Evolutionary conservation across 2,329 filamentous ascomycete genomes (phyloP).

Genomic region (Ophioceras dolichostomum): DNA sequence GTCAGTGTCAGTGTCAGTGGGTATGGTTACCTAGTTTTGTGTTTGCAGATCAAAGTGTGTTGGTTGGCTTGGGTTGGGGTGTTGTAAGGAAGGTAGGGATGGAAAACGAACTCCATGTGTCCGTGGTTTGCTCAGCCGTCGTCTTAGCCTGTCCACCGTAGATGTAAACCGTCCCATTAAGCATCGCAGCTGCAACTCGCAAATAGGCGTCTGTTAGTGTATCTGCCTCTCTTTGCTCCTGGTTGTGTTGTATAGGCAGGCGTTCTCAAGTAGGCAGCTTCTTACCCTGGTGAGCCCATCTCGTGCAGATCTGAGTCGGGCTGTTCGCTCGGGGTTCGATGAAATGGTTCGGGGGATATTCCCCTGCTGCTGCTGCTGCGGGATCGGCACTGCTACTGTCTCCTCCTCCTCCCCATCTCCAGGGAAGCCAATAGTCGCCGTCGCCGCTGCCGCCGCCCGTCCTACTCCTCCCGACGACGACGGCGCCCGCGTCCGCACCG

Average conservation of each 20-base stretch:
- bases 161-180: slow-evolving; percentile 66
- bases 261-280: background rate
- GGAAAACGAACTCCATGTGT: slow-evolving; percentile 54
- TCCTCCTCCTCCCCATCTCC: background rate
- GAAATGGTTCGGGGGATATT: slow-evolving; percentile 9
- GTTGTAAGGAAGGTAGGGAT: too few species aligned
- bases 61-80: too few species aligned
- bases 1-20: too few species aligned
- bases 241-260: background rate
- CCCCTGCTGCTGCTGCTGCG: too few species aligned
- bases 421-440: too few species aligned
- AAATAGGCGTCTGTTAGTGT: slow-evolving; percentile 10
- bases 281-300: slow-evolving; percentile 54
- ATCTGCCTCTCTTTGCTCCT: slow-evolving; percentile 2
- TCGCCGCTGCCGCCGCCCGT: slow-evolving; percentile 7
- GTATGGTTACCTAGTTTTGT: too few species aligned
- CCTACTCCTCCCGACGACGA: slow-evolving; percentile 23
- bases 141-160: slow-evolving; percentile 59
- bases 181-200: slow-evolving; percentile 37
- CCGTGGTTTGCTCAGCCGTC: slow-evolving; percentile 38
- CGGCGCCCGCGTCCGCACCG: slow-evolving; percentile 35
- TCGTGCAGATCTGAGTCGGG: slow-evolving; percentile 44
- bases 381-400: too few species aligned
- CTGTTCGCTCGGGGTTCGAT: slow-evolving; percentile 30
- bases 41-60: too few species aligned